Percentiles rank a stretch among this genome's conserved stretches.
Conservation (phyloP, 73 alveolate genomes). For the Tetrahymena thermophila region DNA sequence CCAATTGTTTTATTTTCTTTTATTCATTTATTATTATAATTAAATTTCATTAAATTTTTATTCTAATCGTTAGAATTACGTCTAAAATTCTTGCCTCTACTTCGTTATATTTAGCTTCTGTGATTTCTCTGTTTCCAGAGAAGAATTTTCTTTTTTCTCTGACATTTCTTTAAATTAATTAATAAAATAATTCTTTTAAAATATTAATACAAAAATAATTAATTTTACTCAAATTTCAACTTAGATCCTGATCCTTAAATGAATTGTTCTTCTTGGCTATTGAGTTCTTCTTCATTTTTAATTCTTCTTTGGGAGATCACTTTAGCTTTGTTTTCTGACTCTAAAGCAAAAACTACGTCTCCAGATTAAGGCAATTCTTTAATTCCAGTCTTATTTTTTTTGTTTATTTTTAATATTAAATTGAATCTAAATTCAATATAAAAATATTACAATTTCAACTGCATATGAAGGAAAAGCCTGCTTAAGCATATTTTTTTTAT, state of each 20-base stretch:
- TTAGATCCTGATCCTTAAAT: conserved; percentile 31
- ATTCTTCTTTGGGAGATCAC: conserved; percentile 28
- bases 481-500: conserved; percentile 44
- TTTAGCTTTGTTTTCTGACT: conserved; percentile 51
- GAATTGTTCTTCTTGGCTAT: neutral
- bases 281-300: conserved; percentile 18
- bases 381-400: conserved; percentile 54
- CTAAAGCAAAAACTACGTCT: conserved; percentile 39
- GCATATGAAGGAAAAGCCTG: conserved; percentile 73
- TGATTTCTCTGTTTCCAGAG: conserved; percentile 36
- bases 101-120: conserved; percentile 32
- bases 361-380: conserved; percentile 76
- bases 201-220: no score
- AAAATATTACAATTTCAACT: conserved; percentile 44
- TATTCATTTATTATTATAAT: no score
- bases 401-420: neutral
- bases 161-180: conserved; percentile 24
- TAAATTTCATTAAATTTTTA: no score
- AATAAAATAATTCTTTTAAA: neutral
- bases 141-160: conserved; percentile 29
- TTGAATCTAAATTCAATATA: neutral
- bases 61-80: neutral
- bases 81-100: neutral
- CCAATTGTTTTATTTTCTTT: neutral
- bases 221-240: neutral